Evolutionary conservation across 1,139 yeast species (phyloP).

Genomic region (Yamadazyma dushanensis): DNA sequence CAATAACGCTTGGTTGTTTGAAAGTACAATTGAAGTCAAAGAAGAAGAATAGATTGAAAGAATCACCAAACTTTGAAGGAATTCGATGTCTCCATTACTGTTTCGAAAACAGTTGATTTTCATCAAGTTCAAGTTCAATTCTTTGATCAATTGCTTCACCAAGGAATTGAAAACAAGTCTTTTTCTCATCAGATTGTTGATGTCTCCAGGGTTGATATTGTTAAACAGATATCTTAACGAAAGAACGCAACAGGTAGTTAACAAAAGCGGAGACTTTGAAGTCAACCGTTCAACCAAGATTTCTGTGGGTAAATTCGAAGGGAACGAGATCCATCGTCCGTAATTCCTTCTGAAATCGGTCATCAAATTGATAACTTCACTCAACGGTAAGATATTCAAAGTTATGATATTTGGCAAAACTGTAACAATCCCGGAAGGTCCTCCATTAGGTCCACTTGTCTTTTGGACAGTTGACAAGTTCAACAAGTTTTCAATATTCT

Average conservation of each 20-base stretch:
- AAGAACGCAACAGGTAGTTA: slow-evolving; percentile 66
- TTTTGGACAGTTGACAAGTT: slow-evolving; percentile 20
- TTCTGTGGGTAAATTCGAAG: slow-evolving; percentile 51
- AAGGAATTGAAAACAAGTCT: slow-evolving; percentile 25
- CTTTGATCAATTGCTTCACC: slow-evolving; percentile 35
- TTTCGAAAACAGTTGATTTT: slow-evolving; percentile 16
- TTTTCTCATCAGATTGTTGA: slow-evolving; percentile 20
- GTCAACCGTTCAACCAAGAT: slow-evolving; percentile 54
- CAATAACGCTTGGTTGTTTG: slow-evolving; percentile 14
- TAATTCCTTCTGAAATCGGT: slow-evolving; percentile 64
- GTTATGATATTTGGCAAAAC: slow-evolving; percentile 24
- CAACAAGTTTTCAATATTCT: slow-evolving; percentile 44
- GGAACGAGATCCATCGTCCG: slow-evolving; percentile 79
- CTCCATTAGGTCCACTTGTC: not conserved
- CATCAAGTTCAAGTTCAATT: slow-evolving; percentile 45
- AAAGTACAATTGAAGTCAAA: slow-evolving; percentile 46
- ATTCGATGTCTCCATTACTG: slow-evolving; percentile 48
- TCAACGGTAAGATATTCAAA: slow-evolving; percentile 48
- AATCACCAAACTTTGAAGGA: slow-evolving; percentile 63
- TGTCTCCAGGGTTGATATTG: slow-evolving; percentile 25
- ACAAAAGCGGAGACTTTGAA: slow-evolving; percentile 55
- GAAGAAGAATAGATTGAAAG: slow-evolving; percentile 62
- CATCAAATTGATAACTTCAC: slow-evolving; percentile 52
- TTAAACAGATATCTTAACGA: slow-evolving; percentile 51
- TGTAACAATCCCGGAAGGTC: not conserved